Conservation (phyloP, 2,329 filamentous ascomycete species). For the Geosmithia flava region DNA sequence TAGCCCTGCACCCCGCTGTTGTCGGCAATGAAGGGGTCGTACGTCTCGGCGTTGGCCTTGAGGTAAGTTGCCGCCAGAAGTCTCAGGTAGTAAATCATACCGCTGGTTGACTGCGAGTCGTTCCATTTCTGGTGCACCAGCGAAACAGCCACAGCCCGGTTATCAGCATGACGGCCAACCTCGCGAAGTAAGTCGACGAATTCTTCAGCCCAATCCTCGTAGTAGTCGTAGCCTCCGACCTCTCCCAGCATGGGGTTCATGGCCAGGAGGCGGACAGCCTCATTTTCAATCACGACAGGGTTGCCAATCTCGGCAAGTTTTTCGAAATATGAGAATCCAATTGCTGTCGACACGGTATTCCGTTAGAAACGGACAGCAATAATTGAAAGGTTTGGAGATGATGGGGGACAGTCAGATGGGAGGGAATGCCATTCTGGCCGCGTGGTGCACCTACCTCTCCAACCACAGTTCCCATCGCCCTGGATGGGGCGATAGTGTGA, state of each 20-base stretch:
- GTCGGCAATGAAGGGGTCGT: conserved; percentile 58
- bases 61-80: conserved; percentile 78
- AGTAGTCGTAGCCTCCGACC: conserved; percentile 58
- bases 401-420: not conserved
- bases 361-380: not conserved
- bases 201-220: conserved; percentile 74
- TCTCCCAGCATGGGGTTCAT: conserved; percentile 59
- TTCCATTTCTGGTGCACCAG: conserved; percentile 62
- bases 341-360: conserved; percentile 42
- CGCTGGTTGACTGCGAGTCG: conserved; percentile 49
- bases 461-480: conserved; percentile 93
- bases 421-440: not conserved
- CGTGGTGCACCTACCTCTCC: conserved; percentile 65
- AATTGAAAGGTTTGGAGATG: not conserved
- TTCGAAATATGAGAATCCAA: conserved; percentile 90
- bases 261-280: conserved; percentile 58
- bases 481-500: conserved; percentile 78
- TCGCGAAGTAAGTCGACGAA: conserved; percentile 56
- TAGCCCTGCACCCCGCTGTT: conserved; percentile 48
- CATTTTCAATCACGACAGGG: conserved; percentile 50
- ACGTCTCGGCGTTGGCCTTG: conserved; percentile 58
- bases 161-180: conserved; percentile 45
- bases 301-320: conserved; percentile 60
- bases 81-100: conserved; percentile 76
- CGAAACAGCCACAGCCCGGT: conserved; percentile 41